Evolutionary conservation across 805 yeast species (phyloP).

Genomic region (Candida dendrica): DNA sequence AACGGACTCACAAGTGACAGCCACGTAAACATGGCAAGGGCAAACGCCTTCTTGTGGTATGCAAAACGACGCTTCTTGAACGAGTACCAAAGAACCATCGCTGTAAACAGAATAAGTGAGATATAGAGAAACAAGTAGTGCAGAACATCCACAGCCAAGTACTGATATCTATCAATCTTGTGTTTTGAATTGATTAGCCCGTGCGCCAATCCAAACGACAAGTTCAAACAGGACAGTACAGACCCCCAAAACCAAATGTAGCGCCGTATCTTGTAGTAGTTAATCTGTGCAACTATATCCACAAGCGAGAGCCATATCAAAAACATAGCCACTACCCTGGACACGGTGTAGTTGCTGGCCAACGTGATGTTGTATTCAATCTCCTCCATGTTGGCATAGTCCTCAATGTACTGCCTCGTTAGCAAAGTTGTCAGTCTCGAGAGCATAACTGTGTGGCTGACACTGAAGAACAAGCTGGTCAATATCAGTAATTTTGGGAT

Average conservation of each 20-base stretch:
- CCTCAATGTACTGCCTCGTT: conserved; percentile 39
- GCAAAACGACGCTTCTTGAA: conserved; percentile 34
- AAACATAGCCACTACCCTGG: conserved; percentile 33
- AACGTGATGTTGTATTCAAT: conserved; percentile 32
- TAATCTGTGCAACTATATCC: conserved; percentile 38
- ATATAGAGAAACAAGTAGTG: conserved; percentile 24
- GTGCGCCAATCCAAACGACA: conserved; percentile 17
- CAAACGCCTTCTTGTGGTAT: conserved; percentile 37
- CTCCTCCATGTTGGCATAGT: conserved; percentile 44
- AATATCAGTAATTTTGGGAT: conserved; percentile 52
- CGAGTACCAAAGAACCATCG: conserved; percentile 30
- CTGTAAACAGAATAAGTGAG: conserved; percentile 23
- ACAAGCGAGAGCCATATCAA: conserved; percentile 49
- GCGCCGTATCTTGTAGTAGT: conserved; percentile 24
- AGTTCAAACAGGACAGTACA: conserved; percentile 23
- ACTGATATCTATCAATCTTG: neutral
- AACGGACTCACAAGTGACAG: conserved; percentile 30
- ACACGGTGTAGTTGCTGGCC: conserved; percentile 29
- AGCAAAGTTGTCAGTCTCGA: conserved; percentile 38
- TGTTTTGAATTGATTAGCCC: conserved; percentile 7
- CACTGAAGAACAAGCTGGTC: conserved; percentile 51
- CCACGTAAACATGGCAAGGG: conserved; percentile 41
- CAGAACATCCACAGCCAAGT: conserved; percentile 19
- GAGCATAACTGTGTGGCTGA: conserved; percentile 46
- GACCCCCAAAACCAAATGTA: conserved; percentile 25